Evolutionary conservation across 805 yeast species (phyloP).

Genomic region (Cyberlindnera bimundalis): DNA sequence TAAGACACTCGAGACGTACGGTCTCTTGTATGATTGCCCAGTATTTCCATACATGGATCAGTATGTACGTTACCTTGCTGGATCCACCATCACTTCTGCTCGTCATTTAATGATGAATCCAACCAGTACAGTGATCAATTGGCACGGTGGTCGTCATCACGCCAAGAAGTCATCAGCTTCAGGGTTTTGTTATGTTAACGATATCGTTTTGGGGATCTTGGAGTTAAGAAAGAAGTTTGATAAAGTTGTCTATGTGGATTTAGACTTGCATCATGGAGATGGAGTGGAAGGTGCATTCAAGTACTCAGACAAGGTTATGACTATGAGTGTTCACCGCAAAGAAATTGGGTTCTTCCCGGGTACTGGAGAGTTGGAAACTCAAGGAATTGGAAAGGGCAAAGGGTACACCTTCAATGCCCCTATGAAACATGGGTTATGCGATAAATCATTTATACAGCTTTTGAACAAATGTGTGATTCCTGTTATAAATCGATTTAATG

Average conservation of each 20-base stretch:
- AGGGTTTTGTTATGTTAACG: constrained; percentile 75
- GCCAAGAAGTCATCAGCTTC: constrained; percentile 50
- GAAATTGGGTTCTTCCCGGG: constrained; percentile 76
- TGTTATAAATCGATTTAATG: constrained; percentile 33
- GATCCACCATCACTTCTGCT: constrained; percentile 54
- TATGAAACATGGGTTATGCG: constrained; percentile 51
- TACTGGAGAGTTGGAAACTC: constrained; percentile 46
- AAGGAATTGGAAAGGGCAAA: constrained; percentile 36
- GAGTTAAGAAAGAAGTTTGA: constrained; percentile 44
- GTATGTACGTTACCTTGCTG: constrained; percentile 49
- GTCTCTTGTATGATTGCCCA: constrained; percentile 63
- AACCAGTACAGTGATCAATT: constrained; percentile 47
- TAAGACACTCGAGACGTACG: constrained; percentile 34
- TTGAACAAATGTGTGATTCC: constrained; percentile 43
- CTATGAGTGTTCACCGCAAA: constrained; percentile 60
- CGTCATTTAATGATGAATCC: constrained; percentile 3
- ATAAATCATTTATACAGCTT: constrained; percentile 37
- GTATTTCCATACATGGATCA: constrained; percentile 49
- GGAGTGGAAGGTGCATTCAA: constrained; percentile 70
- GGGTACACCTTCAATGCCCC: constrained; percentile 51
- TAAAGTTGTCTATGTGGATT: constrained; percentile 58
- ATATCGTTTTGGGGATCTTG: constrained; percentile 55
- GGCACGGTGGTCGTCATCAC: constrained; percentile 84
- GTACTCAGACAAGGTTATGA: constrained; percentile 50
- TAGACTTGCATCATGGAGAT: constrained; percentile 80